These are phyloP conservation scores for Phaeotremella skinneri DNA, from an alignment of 768 basidiomycete species.

Conservation along the genomic window DNA sequence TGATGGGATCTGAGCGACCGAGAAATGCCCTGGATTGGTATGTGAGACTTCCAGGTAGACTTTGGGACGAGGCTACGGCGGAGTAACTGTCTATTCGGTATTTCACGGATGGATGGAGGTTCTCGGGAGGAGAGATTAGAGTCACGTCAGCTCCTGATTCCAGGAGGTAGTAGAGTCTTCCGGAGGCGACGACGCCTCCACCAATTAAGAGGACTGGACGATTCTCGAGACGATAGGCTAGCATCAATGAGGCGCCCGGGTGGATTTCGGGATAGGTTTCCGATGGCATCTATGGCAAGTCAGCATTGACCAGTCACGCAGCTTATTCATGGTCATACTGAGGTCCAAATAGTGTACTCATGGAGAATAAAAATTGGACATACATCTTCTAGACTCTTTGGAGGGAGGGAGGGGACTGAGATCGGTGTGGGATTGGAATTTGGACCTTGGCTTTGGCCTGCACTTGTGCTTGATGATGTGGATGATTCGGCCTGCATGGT, in stretches of 20 bases:
- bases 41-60: constrained; percentile 56
- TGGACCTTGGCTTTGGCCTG: neutral
- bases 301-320: too few relatives aligned
- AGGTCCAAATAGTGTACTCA: too few relatives aligned
- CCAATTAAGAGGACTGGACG: constrained; percentile 87
- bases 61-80: constrained; percentile 55
- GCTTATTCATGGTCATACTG: too few relatives aligned
- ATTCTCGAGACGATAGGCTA: constrained; percentile 87
- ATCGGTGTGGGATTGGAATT: neutral
- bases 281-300: neutral
- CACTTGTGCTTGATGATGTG: too few relatives aligned
- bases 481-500: neutral
- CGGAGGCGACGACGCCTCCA: constrained; percentile 86
- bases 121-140: constrained; percentile 67
- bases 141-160: constrained; percentile 73
- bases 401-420: neutral
- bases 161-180: constrained; percentile 81
- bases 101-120: constrained; percentile 59
- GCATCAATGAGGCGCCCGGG: constrained; percentile 70
- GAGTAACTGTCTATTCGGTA: constrained; percentile 47
- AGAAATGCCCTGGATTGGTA: constrained; percentile 69
- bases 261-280: constrained; percentile 32
- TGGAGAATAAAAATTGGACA: neutral
- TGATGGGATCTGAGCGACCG: constrained; percentile 55
- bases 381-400: neutral